phyloP scores from a whole-genome alignment of 805 yeast genomes.

The Starmerella apis region DNA sequence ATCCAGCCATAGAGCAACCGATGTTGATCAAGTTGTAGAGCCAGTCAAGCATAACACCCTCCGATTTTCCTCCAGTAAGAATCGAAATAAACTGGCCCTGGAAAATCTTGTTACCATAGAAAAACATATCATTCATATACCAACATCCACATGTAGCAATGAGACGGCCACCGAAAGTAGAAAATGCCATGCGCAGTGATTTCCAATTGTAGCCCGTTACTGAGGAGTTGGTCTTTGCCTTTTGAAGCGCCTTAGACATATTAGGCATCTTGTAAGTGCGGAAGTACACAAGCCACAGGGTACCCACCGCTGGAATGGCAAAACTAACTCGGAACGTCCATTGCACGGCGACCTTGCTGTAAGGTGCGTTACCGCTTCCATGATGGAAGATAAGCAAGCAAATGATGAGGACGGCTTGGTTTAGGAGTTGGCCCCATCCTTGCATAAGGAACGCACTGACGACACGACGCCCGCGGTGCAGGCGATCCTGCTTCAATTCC shows the following conservation, averaged over 20 bases:
- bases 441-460: slow-evolving; percentile 31
- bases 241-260: slow-evolving; percentile 29
- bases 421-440: slow-evolving; percentile 31
- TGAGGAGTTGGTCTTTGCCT: slow-evolving; percentile 20
- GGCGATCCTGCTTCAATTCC: slow-evolving; percentile 31
- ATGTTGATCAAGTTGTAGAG: slow-evolving; percentile 34
- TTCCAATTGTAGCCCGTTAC: slow-evolving; percentile 33
- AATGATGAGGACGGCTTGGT: slow-evolving; percentile 29
- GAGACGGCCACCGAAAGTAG: slow-evolving; percentile 32
- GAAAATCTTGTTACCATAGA: slow-evolving; percentile 56
- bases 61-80: slow-evolving; percentile 33
- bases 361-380: slow-evolving; percentile 26
- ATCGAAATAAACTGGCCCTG: slow-evolving; percentile 34
- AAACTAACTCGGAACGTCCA: slow-evolving; percentile 34
- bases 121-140: slow-evolving; percentile 56
- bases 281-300: slow-evolving; percentile 34
- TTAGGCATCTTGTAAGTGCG: slow-evolving; percentile 33
- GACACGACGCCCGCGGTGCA: slow-evolving; percentile 35
- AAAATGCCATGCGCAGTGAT: slow-evolving; percentile 27
- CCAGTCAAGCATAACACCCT: slow-evolving; percentile 46
- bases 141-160: slow-evolving; percentile 49
- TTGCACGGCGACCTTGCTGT: slow-evolving; percentile 32
- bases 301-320: slow-evolving; percentile 34
- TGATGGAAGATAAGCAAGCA: slow-evolving; percentile 28
- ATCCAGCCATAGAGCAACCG: slow-evolving; percentile 73